Base-by-base conservation (phyloP, 345 rosid species). In the Eutrema japonicum region DNA sequence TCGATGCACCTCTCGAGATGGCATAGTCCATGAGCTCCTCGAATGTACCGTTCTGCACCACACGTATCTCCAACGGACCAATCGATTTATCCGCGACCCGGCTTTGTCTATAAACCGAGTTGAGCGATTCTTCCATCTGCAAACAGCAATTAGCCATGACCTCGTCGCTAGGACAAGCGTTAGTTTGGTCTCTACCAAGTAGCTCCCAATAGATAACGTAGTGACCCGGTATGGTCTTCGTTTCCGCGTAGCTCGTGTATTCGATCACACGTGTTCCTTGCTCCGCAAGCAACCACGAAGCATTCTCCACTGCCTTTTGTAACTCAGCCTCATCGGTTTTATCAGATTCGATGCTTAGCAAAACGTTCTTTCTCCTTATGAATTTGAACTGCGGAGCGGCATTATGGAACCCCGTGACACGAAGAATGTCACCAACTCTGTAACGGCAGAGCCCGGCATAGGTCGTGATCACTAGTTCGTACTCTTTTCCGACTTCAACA, bases 1-100 rank as follows among this genome's bases (percentile, higher is more conserved):
- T 88, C 4, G 97, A 94, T 1, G 98, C 98, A 2, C 95, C 97
- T 58, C 96, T 82, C 12, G 95, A 85, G 14, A 94, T 86, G 14
- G 97, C 97, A 37, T 87, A 91, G 68, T 93, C 98, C 98, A 93
- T 93, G 2, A 93, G 82, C 72, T 94, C 96, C 69, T 94, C 97
- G 63, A 94, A 94, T 6, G 97, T 91, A 1, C 98, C 98, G 58
- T 68, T 85, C 53, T 78, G 61, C 36, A 93, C 98, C 26, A 93
- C 81, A 49, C 92, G 79, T 50, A 91, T 89, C 84, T 94, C 98
- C 11, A 94, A 70, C 2, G 98, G 97, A 18, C 96, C 98, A 10
- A 94, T 88, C 0, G 98, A 89, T 62, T 83, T 86, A 70, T 89
- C 95, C 0, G 95, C 84, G 10, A 91, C 97, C 16, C 98, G 81